Conservation (phyloP, 208 protist genomes). For the Trypanosoma mega region DNA sequence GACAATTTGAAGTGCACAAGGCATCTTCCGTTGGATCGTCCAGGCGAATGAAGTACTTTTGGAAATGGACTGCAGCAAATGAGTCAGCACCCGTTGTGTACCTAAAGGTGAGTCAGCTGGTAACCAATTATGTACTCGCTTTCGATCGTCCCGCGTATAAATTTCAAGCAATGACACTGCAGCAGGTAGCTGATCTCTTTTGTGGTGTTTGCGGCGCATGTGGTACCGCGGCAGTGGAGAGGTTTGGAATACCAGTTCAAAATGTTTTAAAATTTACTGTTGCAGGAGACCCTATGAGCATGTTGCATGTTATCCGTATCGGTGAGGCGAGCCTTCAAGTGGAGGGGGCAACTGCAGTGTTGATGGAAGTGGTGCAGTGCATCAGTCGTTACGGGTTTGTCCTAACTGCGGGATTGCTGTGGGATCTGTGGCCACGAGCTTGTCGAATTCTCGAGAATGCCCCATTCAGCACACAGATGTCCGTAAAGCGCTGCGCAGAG, state of each 20-base stretch:
- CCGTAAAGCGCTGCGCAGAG: constrained; percentile 5
- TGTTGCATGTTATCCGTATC: constrained; percentile 20
- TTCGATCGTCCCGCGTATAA: background rate
- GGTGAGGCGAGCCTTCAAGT: constrained; percentile 19
- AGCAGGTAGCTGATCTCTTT: constrained; percentile 13
- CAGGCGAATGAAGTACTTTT: constrained; percentile 4
- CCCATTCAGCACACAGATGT: constrained; percentile 19
- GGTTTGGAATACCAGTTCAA: constrained; percentile 15
- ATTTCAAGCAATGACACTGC: constrained; percentile 14
- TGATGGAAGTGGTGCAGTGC: constrained; percentile 42
- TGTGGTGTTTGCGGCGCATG: constrained; percentile 11
- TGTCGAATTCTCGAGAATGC: constrained; percentile 37
- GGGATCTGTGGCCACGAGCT: constrained; percentile 34
- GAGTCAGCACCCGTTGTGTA: background rate
- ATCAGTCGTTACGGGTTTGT: constrained; percentile 28
- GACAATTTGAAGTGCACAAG: constrained; percentile 6
- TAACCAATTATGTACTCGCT: constrained; percentile 3
- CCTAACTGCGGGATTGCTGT: constrained; percentile 5
- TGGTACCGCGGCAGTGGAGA: constrained; percentile 14
- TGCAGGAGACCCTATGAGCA: constrained; percentile 5
- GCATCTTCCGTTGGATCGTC: background rate
- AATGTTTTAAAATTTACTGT: constrained; percentile 15
- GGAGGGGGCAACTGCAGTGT: constrained; percentile 25
- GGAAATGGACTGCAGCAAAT: constrained; percentile 6
- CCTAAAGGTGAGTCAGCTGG: constrained; percentile 4